Conservation (phyloP, 192 early-diverging fungal genomes). For the Rhizophagus prolifer region DNA sequence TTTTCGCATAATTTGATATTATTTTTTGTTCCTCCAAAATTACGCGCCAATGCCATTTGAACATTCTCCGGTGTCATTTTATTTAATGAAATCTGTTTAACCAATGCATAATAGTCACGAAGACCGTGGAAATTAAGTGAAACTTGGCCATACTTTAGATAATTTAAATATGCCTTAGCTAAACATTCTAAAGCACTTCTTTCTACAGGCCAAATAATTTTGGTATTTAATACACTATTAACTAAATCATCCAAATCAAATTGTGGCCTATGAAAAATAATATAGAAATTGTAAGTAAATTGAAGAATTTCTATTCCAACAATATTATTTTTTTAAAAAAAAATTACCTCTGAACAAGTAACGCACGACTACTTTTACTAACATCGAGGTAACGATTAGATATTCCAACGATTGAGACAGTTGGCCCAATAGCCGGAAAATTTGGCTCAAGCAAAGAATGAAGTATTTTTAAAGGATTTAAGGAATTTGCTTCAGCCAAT, state of each 20-base stretch:
- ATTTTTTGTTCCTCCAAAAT: conserved; percentile 26
- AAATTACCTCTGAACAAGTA: conserved; percentile 12
- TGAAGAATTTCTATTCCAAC: too few species aligned
- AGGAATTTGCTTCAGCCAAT: conserved; percentile 20
- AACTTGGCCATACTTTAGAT: neutral
- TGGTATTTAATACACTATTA: neutral
- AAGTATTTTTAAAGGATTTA: neutral
- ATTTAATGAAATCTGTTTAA: neutral
- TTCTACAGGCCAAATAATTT: neutral
- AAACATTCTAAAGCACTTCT: neutral
- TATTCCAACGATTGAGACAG: conserved; percentile 14
- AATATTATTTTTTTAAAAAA: neutral
- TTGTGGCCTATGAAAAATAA: neutral
- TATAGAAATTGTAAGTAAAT: too few species aligned
- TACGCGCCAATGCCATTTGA: conserved; percentile 22
- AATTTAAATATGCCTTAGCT: neutral
- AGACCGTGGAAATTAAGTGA: conserved; percentile 26
- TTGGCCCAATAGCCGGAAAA: too few species aligned
- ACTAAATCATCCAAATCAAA: neutral
- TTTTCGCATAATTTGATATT: neutral
- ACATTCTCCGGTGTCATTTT: neutral
- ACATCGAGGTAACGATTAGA: conserved; percentile 20
- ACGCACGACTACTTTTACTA: conserved; percentile 28
- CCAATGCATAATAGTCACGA: neutral
- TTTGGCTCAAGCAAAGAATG: neutral